Conservation (phyloP, 805 yeast species). For the Wickerhamiella lipophila region DNA sequence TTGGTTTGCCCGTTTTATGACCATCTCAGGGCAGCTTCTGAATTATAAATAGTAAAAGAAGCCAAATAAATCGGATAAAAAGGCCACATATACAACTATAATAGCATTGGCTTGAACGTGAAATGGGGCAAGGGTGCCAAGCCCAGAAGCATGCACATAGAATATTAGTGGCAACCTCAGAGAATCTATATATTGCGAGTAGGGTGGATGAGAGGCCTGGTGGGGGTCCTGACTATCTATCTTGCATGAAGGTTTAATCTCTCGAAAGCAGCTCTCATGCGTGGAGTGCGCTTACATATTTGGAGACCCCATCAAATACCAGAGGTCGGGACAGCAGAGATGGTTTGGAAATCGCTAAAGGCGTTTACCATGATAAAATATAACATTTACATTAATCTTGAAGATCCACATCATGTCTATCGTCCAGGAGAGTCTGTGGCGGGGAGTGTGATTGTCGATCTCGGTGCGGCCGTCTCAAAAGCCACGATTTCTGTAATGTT, state of each 20-base stretch:
- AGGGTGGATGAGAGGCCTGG: no score
- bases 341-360: slow-evolving; percentile 9
- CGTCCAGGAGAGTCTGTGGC: slow-evolving; percentile 57
- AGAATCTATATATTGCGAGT: no score
- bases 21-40: no score
- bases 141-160: neutral
- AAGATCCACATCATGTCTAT: slow-evolving; percentile 64
- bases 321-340: neutral
- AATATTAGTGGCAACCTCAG: no score
- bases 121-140: neutral
- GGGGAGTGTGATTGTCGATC: slow-evolving; percentile 26
- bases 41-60: no score
- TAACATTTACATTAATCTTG: slow-evolving; percentile 49
- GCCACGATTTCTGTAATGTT: slow-evolving; percentile 20
- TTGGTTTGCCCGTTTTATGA: neutral
- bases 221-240: neutral
- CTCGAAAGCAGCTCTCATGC: neutral
- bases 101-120: neutral
- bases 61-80: no score
- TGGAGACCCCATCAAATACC: neutral
- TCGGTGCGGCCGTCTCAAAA: slow-evolving; percentile 22
- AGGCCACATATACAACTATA: no score
- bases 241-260: neutral
- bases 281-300: neutral
- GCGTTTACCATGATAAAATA: neutral